phyloP scores from a whole-genome alignment of 345 rosid species.

The Hevea brasiliensis region DNA sequence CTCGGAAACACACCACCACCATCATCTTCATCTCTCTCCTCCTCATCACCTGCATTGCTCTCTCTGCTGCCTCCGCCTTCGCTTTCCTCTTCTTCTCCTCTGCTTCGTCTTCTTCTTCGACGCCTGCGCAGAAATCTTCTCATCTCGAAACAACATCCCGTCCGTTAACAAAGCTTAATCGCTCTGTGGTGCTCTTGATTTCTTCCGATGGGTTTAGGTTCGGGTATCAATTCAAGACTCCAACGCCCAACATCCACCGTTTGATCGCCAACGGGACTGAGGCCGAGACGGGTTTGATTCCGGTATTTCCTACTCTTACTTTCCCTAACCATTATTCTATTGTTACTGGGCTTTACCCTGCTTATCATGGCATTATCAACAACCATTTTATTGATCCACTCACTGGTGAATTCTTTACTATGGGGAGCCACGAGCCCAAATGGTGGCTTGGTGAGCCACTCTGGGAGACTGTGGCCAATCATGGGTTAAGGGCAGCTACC shows the following conservation, averaged over 20 bases:
- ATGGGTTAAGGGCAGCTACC: slow-evolving; percentile 79
- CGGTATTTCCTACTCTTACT: slow-evolving; percentile 83
- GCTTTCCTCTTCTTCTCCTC: slow-evolving; percentile 64
- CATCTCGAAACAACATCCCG: slow-evolving; percentile 39
- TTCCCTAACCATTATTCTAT: slow-evolving; percentile 96
- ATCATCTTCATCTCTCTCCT: slow-evolving; percentile 54
- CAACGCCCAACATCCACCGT: slow-evolving; percentile 66
- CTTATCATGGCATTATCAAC: slow-evolving; percentile 74
- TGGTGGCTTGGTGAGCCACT: slow-evolving; percentile 98
- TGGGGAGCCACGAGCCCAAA: slow-evolving; percentile 77
- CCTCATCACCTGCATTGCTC: slow-evolving; percentile 56
- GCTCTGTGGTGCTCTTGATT: slow-evolving; percentile 69
- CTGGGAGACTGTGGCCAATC: slow-evolving; percentile 88
- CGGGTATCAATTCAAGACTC: slow-evolving; percentile 86
- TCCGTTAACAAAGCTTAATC: slow-evolving; percentile 59
- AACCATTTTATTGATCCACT: slow-evolving; percentile 69
- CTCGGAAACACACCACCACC: slow-evolving; percentile 33
- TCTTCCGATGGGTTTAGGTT: slow-evolving; percentile 95
- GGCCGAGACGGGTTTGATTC: slow-evolving; percentile 82
- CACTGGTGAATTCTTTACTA: slow-evolving; percentile 54
- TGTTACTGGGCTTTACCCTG: slow-evolving; percentile 90
- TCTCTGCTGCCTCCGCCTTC: slow-evolving; percentile 72
- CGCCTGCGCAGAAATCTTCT: slow-evolving; percentile 3
- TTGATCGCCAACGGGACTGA: slow-evolving; percentile 79
- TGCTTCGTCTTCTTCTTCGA: slow-evolving; percentile 8